Conservation (phyloP, 495 filamentous ascomycete species). For the Echria macrotheca region DNA sequence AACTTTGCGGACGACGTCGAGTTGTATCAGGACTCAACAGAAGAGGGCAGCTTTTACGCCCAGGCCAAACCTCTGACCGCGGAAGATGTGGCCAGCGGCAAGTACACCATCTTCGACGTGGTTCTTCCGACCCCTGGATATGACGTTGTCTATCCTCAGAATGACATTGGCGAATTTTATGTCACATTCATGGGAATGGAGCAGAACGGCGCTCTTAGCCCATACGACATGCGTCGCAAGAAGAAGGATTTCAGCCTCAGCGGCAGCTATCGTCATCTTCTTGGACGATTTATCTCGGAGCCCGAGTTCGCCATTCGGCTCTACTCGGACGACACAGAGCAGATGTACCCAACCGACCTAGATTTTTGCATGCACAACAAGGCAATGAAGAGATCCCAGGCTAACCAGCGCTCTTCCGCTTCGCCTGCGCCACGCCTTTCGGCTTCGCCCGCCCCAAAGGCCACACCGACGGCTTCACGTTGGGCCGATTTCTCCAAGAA, state of each 20-base stretch:
- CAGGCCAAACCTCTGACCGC: conserved; percentile 70
- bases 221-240: conserved; percentile 77
- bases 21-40: conserved; percentile 27
- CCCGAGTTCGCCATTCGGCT: conserved; percentile 59
- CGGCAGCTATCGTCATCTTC: conserved; percentile 78
- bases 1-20: conserved; percentile 32
- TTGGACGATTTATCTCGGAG: conserved; percentile 57
- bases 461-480: conserved; percentile 1
- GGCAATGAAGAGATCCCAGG: conserved; percentile 8
- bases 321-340: conserved; percentile 67
- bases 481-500: conserved; percentile 25
- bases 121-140: conserved; percentile 93
- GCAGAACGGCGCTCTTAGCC: conserved; percentile 71
- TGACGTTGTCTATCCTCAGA: conserved; percentile 79
- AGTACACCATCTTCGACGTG: conserved; percentile 79
- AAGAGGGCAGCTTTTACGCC: conserved; percentile 60
- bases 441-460: not conserved
- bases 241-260: conserved; percentile 85
- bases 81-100: conserved; percentile 72
- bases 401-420: conserved; percentile 2
- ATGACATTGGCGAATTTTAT: conserved; percentile 78
- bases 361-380: conserved; percentile 32
- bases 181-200: conserved; percentile 72
- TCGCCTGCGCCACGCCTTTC: conserved; percentile 1
- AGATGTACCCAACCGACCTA: conserved; percentile 77